Conservation (phyloP, 2,329 filamentous ascomycete species). For the Fusarium liriodendri region DNA sequence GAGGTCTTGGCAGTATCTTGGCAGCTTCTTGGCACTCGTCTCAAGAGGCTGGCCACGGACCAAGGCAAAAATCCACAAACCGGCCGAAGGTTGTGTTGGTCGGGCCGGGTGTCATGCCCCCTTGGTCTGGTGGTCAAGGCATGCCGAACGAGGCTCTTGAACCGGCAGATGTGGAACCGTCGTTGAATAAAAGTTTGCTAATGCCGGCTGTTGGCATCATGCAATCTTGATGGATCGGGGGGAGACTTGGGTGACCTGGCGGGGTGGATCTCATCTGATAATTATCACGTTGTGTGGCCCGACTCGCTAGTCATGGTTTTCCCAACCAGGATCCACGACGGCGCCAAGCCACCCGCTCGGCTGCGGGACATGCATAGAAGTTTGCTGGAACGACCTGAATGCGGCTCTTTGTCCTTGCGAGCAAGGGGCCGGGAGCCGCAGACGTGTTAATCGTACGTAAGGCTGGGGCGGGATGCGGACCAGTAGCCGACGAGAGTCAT, state of each 20-base stretch:
- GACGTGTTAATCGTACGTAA: background rate
- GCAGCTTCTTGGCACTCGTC: slow-evolving; percentile 22
- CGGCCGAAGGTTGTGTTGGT: slow-evolving; percentile 7
- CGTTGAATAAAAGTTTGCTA: slow-evolving; percentile 46
- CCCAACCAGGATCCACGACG: background rate
- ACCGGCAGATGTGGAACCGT: slow-evolving; percentile 37
- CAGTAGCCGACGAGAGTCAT: background rate
- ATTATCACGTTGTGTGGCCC: slow-evolving; percentile 33
- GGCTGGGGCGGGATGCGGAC: background rate
- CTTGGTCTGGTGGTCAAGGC: slow-evolving; percentile 2
- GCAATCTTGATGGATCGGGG: slow-evolving; percentile 38
- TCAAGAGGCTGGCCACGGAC: slow-evolving; percentile 20
- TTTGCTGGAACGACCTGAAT: slow-evolving; percentile 35
- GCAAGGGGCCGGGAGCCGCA: background rate
- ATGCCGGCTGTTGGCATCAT: slow-evolving; percentile 36
- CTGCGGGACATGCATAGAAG: slow-evolving; percentile 28
- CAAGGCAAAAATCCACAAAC: slow-evolving; percentile 29
- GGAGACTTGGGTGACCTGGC: background rate
- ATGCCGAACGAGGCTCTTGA: slow-evolving; percentile 4
- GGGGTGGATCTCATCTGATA: slow-evolving; percentile 42
- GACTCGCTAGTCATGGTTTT: slow-evolving; percentile 15
- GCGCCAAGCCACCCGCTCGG: slow-evolving; percentile 33
- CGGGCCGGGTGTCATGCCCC: background rate
- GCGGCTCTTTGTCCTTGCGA: slow-evolving; percentile 27
- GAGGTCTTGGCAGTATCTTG: slow-evolving; percentile 15